Conservation (phyloP, 1,284 basidiomycete genomes). For the Psilocybe mexicana region DNA sequence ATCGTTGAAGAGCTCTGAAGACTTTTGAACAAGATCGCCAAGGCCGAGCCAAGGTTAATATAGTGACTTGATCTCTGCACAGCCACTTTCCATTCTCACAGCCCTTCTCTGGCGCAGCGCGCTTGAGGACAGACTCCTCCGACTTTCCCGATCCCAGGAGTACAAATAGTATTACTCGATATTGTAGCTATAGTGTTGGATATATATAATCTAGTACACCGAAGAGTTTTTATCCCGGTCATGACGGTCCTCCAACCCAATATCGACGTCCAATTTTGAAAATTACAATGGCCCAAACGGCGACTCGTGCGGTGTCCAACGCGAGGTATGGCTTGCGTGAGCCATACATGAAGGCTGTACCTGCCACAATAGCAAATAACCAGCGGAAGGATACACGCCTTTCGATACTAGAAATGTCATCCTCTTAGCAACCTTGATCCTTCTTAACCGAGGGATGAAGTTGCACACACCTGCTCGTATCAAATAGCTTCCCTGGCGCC, state of each 20-base stretch:
- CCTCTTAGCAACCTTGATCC: slow-evolving; percentile 6
- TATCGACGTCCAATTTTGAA: slow-evolving; percentile 46
- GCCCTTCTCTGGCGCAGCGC: not conserved
- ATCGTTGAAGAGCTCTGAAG: not conserved
- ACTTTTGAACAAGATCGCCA: not conserved
- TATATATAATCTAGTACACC: not conserved
- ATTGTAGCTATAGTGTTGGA: too few relatives aligned
- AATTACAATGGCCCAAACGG: slow-evolving; percentile 39
- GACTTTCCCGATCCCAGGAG: too few relatives aligned
- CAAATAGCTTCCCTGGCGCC: slow-evolving; percentile 39
- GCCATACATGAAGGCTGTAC: slow-evolving; percentile 57
- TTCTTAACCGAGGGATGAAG: not conserved
- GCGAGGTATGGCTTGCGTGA: slow-evolving; percentile 61
- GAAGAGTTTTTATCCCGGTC: not conserved
- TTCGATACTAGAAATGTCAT: slow-evolving; percentile 36
- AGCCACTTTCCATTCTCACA: not conserved
- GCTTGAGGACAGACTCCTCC: too few relatives aligned
- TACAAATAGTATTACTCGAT: too few relatives aligned
- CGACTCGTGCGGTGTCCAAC: slow-evolving; percentile 50
- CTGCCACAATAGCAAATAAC: slow-evolving; percentile 50
- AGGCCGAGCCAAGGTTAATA: not conserved
- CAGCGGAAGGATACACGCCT: slow-evolving; percentile 42
- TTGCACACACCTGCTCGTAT: slow-evolving; percentile 39
- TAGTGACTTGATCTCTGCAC: not conserved
- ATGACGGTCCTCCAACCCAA: slow-evolving; percentile 34